Conservation (phyloP, 2,329 filamentous ascomycete genomes). For the Diaporthe australafricana region DNA sequence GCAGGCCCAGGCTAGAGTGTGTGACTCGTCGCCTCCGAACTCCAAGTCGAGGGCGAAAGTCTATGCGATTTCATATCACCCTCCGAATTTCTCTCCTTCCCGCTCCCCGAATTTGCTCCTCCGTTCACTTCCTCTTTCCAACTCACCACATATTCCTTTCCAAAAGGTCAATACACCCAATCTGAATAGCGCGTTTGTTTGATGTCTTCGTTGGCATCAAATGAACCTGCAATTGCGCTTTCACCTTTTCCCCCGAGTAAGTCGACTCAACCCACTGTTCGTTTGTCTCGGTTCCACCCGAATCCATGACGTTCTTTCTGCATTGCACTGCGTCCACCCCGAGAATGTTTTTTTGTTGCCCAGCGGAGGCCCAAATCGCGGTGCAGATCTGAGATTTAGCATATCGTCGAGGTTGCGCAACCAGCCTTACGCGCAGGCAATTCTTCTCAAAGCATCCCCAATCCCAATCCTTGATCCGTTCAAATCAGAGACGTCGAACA, state of each 20-base stretch:
- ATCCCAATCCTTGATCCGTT: not conserved
- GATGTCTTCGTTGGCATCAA: constrained; percentile 88
- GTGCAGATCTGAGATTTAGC: not conserved
- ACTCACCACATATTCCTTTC: constrained; percentile 35
- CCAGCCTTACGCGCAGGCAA: not conserved
- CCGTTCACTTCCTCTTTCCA: not conserved
- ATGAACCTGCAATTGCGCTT: constrained; percentile 92
- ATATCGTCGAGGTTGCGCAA: not conserved
- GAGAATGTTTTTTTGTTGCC: constrained; percentile 4
- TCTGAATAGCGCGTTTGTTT: constrained; percentile 85
- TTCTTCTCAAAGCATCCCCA: not conserved
- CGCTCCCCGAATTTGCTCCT: not conserved
- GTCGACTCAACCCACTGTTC: constrained; percentile 42
- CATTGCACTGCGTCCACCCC: constrained; percentile 10
- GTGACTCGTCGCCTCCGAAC: constrained; percentile 26
- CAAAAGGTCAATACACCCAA: constrained; percentile 37
- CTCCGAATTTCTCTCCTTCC: constrained; percentile 34
- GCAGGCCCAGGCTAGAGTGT: not conserved
- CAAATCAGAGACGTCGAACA: not conserved
- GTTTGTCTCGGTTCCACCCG: constrained; percentile 40
- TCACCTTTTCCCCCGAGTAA: constrained; percentile 73
- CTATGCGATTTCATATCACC: constrained; percentile 30
- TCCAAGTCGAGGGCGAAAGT: not conserved
- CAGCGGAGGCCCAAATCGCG: not conserved
- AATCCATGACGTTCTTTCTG: constrained; percentile 22